Evolutionary conservation across 768 basidiomycete species (phyloP).

Genomic region (Royoungia palumana): DNA sequence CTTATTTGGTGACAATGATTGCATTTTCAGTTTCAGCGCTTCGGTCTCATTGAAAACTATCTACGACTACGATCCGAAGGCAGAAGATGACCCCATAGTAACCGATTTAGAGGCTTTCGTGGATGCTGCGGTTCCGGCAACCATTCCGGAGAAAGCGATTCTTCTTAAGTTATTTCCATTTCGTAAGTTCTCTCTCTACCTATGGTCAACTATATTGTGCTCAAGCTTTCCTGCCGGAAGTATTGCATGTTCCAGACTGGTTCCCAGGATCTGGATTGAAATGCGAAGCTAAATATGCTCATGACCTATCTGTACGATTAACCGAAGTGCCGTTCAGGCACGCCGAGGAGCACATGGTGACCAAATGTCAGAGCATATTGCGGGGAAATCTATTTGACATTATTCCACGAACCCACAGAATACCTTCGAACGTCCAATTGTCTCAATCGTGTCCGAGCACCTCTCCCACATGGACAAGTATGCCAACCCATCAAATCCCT

Average conservation of each 20-base stretch:
- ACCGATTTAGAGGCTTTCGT: background rate
- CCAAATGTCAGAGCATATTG: too few species aligned
- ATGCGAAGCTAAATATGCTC: background rate
- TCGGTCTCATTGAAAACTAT: constrained; percentile 1
- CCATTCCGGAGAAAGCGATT: constrained; percentile 1
- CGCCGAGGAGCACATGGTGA: constrained; percentile 1
- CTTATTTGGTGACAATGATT: too few species aligned
- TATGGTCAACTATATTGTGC: constrained; percentile 3
- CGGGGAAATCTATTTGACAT: too few species aligned
- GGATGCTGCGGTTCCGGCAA: background rate
- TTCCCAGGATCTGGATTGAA: constrained; percentile 11
- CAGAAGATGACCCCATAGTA: constrained; percentile 6
- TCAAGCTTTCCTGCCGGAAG: constrained; percentile 10
- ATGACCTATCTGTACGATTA: background rate
- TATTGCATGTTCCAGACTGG: constrained; percentile 23
- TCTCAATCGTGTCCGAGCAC: constrained; percentile 5
- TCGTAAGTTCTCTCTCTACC: background rate
- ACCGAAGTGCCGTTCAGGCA: constrained; percentile 7
- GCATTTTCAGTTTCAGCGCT: background rate
- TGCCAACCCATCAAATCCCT: background rate
- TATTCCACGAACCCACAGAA: background rate
- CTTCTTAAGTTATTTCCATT: constrained; percentile 6
- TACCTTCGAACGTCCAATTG: background rate
- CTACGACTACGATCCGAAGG: constrained; percentile 6
- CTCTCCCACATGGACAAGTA: background rate